These are phyloP conservation scores for Lasiosphaeris hirsuta DNA, from an alignment of 495 filamentous ascomycete genomes.

Conservation along the genomic window DNA sequence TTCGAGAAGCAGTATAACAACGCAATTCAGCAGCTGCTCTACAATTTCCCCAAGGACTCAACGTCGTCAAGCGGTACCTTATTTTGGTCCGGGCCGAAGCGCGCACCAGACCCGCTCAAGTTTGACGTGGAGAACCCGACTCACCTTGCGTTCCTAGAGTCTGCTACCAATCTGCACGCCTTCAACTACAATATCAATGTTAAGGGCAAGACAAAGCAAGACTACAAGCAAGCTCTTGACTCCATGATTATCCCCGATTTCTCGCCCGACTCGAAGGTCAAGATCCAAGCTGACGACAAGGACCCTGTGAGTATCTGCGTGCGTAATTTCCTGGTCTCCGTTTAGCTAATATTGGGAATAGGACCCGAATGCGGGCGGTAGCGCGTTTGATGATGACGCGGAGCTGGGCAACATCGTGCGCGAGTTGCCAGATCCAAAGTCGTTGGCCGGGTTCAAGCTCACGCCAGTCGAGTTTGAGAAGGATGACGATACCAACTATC, in stretches of 20 bases:
- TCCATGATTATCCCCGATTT: constrained; percentile 98
- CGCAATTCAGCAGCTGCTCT: constrained; percentile 91
- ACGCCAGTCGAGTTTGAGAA: constrained; percentile 97
- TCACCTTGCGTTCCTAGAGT: constrained; percentile 81
- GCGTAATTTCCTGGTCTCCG: neutral
- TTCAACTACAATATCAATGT: constrained; percentile 96
- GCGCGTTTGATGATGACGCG: constrained; percentile 62
- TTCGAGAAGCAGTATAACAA: constrained; percentile 99
- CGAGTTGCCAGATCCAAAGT: constrained; percentile 71
- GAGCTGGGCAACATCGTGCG: constrained; percentile 66
- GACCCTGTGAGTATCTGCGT: constrained; percentile 60
- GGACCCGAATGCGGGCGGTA: constrained; percentile 75
- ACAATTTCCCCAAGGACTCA: constrained; percentile 96
- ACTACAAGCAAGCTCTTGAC: constrained; percentile 74
- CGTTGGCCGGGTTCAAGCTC: constrained; percentile 80
- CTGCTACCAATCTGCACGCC: constrained; percentile 88
- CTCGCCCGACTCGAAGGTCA: constrained; percentile 83
- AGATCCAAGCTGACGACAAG: constrained; percentile 94
- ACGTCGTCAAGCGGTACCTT: constrained; percentile 80
- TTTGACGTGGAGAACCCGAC: constrained; percentile 82
- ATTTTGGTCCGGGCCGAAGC: constrained; percentile 99
- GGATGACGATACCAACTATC: constrained; percentile 95
- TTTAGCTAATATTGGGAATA: constrained; percentile 24
- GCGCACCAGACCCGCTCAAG: constrained; percentile 85
- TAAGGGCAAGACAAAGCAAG: constrained; percentile 62